Conservation (phyloP, 2,329 filamentous ascomycete genomes). For the Monilinia vaccinii-corymbosi region DNA sequence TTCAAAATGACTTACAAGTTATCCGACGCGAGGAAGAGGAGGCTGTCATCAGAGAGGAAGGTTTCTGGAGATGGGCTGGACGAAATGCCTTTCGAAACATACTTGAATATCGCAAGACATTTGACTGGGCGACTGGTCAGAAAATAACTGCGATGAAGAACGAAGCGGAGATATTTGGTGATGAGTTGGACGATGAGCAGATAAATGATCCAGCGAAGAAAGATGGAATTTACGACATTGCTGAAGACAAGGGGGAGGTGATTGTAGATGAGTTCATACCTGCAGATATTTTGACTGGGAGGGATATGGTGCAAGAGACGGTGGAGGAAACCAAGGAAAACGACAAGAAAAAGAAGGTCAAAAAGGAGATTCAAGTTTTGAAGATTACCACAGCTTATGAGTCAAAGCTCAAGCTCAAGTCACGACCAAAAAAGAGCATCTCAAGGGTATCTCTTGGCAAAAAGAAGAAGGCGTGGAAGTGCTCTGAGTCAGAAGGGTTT, state of each 20-base stretch:
- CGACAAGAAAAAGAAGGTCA: not conserved
- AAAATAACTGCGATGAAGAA: slow-evolving; percentile 14
- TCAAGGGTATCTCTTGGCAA: not conserved
- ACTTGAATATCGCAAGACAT: slow-evolving; percentile 13
- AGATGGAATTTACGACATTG: not conserved
- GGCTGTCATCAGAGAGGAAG: slow-evolving; percentile 20
- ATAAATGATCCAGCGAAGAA: not conserved
- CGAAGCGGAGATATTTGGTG: not conserved
- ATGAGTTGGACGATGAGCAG: not conserved
- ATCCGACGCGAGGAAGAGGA: slow-evolving; percentile 23
- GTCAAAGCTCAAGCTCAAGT: not conserved
- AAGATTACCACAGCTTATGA: not conserved
- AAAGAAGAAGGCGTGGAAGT: not conserved
- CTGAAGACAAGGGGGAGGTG: not conserved
- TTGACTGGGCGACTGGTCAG: slow-evolving; percentile 28
- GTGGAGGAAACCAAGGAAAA: not conserved
- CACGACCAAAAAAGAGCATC: not conserved
- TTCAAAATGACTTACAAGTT: slow-evolving; percentile 25
- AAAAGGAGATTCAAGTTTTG: not conserved
- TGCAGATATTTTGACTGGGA: not conserved
- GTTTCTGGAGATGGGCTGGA: slow-evolving; percentile 29
- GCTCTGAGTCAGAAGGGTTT: not conserved
- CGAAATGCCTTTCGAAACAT: slow-evolving; percentile 20
- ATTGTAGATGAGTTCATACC: no score
- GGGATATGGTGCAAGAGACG: not conserved